Evolutionary conservation across 2,329 filamentous ascomycete species (phyloP), one percentile per base, ranked within the genome.

Genomic region (Aspergillus cejpii): DNA sequence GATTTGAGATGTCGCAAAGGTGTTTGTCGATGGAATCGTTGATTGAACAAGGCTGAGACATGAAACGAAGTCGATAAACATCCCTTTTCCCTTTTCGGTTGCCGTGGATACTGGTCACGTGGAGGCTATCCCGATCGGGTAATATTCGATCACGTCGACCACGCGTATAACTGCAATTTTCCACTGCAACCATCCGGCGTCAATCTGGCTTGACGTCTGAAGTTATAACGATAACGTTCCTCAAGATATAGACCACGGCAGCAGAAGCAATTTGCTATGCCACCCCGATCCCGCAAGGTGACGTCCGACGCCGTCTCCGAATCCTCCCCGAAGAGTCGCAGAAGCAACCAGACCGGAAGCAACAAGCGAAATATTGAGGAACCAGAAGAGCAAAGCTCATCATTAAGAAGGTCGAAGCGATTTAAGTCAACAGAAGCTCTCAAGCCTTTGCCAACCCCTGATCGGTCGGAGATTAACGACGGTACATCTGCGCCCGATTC

Each of bases 1-100:
- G 15, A 19, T 34, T 34, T 15, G 17, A 11, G 15, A 11, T 19
- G 31, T 34, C 17, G 31, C 4, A 33, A 17, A 34, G 31, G 11
- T 5, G 31, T 20, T 5, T 6, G 17, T 19, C 1, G 31, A 34
- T 84, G 62, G 8, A 74, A 81, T 52, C 83, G 79, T 78, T 78
- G 75, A 14, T 78, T 78, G 75, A 14, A 6, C 26, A 31, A 34
- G 15, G 15, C 17, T 8, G 15, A 34, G 31, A 20, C 11, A 50
- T 39, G 19, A 33, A 29, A 27, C 14, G 17, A 26, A 39, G 27
- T 26, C 15, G 63, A 64, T 64, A 64, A 66, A 65, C 62, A 65
- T 48, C 55, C 52, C 51, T 41, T 44, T 41, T 48, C 55, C 52
- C 51, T 41, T 44, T 41, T 42, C 39, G 12, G 64, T 67, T 66